These are phyloP conservation scores for Microstroma glucosiphilum DNA, from an alignment of 1,284 basidiomycete genomes.

Conservation along the genomic window DNA sequence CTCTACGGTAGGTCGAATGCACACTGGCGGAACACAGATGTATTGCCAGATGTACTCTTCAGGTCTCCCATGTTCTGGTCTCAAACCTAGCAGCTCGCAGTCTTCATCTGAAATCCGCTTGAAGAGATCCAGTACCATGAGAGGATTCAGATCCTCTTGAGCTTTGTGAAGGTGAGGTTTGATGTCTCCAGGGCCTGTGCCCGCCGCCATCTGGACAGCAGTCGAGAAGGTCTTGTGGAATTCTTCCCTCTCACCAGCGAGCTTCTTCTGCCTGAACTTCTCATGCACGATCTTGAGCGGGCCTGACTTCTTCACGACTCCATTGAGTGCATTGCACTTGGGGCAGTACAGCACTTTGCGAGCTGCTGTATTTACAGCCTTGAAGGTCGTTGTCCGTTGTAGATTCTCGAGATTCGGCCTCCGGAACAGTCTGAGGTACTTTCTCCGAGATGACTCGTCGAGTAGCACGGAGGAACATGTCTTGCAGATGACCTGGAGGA, in stretches of 20 bases:
- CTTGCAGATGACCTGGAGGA: conserved; percentile 68
- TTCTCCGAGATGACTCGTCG: conserved; percentile 75
- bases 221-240: conserved; percentile 79
- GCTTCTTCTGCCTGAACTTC: conserved; percentile 93
- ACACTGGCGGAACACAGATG: conserved; percentile 94
- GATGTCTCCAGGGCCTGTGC: conserved; percentile 71
- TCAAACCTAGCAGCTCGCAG: conserved; percentile 85
- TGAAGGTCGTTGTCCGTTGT: conserved; percentile 75
- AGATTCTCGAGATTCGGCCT: conserved; percentile 86
- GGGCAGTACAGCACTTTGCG: conserved; percentile 89
- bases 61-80: conserved; percentile 81
- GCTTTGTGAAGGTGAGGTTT: conserved; percentile 80
- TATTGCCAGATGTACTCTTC: conserved; percentile 99
- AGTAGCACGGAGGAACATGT: conserved; percentile 84
- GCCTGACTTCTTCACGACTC: conserved; percentile 92
- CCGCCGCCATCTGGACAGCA: conserved; percentile 60
- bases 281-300: conserved; percentile 95
- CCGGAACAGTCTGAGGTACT: conserved; percentile 81
- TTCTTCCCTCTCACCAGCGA: conserved; percentile 75
- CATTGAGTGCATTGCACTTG: conserved; percentile 87
- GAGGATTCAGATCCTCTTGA: conserved; percentile 87
- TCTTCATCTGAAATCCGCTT: conserved; percentile 87
- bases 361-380: conserved; percentile 80
- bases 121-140: conserved; percentile 90
- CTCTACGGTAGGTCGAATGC: conserved; percentile 91